Base-by-base conservation (phyloP, 1,284 basidiomycete genomes). In the Lentinula novae-zelandiae region DNA sequence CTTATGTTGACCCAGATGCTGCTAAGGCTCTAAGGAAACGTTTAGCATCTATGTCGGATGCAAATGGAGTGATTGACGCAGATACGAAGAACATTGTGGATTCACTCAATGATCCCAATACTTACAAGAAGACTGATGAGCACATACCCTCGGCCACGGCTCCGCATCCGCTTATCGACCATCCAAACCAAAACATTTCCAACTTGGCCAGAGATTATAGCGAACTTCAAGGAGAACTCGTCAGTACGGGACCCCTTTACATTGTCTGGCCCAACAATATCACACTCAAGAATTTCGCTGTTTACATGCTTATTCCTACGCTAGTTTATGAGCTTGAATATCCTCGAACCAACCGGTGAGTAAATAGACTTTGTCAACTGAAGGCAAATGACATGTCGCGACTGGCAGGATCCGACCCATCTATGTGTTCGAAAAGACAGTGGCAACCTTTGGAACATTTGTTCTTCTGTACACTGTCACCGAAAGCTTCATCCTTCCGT, bases 251-350 rank as follows among this genome's bases (percentile, higher is more conserved):
- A 1, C 81, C 84, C 0, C 72, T 78, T 50, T 76, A 77, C 54
- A 81, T 94, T 48, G 82, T 82, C 31, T 99, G 93, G 87, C 96
- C 96, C 0, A 77, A 87, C 54, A 98, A 96, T 71, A 83, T 98
- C 65, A 90, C 88, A 0, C 84, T 87, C 68, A 84, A 81, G 69
- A 92, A 96, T 74, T 99, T 97, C 71, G 83, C 85, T 52, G 85
- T 92, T 59, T 99, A 96, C 73, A 86, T 94, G 73, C 77, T 96
- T 55, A 89, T 95, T 52, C 96, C 97, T 9, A 94, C 95, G 0
- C 81, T 99, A 53, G 95, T 98, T 5, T 99, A 99, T 71, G 93
- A 98, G 71, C 81, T 99, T 55, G 95, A 97, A 72, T 99, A 97
- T 72, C 96, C 96, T 5, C 79, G 96, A 48, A 97, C 95, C 1